Evolutionary conservation across 352 stramenopile genomes (phyloP), one percentile per base, ranked within the genome.

Genomic region (Phytophthora pistaciae): DNA sequence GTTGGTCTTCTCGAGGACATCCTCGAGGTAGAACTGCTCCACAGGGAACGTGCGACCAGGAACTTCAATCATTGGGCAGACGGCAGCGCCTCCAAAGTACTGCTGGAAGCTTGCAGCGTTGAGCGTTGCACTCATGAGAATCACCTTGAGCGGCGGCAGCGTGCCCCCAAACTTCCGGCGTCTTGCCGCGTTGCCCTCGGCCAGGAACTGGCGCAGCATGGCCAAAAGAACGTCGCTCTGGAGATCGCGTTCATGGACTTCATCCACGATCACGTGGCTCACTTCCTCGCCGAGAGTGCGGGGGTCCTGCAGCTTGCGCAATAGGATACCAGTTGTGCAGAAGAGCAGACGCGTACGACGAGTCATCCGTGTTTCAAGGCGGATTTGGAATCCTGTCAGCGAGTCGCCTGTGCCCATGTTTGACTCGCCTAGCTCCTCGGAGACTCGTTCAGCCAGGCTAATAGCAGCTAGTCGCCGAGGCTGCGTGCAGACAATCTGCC

Each of bases 251-350:
- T 99, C 98, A 73, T 99, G 97, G 29, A 99, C 96, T 77, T 99
- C 97, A 75, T 99, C 98, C 16, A 99, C 91, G 55, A 99, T 96
- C 57, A 99, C 91, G 76, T 99, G 97, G 25, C 95, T 98, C 44
- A 99, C 81, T 54, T 92, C 88, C 31, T 95, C 73, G 2, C 66
- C 70, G 3, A 98, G 77, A 5, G 85, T 92, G 5, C 69, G 78
- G 13, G 95, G 87, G 2, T 91, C 82, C 55, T 98, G 96, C 5
- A 99, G 79, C 58, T 92, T 91, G 13, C 96, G 92, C 9, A 99
- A 77, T 36, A 99, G 72, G 21, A 99, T 95, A 36, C 96, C 97
- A 21, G 96, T 99, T 25, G 97, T 99, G 70, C 96, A 99, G 49
- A 99, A 98, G 11, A 98, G 74, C 20, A 99, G 76, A 7, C 92